A percentile compares a stretch with the other conserved stretches of the same genome.
Evolutionary conservation across 2,329 filamentous ascomycete species (phyloP).

Genomic region (Torrubiella hemipterigena): DNA sequence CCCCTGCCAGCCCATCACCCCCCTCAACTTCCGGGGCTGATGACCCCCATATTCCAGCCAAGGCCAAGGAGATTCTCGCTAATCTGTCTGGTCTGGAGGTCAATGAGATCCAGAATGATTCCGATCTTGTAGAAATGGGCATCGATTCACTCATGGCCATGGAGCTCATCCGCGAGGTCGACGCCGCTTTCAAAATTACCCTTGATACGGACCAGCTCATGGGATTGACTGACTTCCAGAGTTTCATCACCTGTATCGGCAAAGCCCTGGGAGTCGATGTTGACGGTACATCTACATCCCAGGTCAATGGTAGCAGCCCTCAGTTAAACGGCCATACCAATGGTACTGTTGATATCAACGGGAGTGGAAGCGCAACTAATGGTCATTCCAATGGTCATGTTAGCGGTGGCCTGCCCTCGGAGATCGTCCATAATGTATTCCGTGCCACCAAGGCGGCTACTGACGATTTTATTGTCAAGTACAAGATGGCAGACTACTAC

Average conservation of each 20-base stretch:
- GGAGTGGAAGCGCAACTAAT: background rate
- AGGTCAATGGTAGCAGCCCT: background rate
- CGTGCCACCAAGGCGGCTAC: background rate
- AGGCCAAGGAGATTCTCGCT: constrained; percentile 10
- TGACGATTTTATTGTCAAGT: background rate
- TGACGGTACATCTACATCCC: background rate
- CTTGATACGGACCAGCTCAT: background rate
- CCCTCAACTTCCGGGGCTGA: too few relatives aligned
- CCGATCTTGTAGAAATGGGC: constrained; percentile 27
- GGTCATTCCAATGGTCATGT: background rate
- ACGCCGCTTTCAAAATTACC: constrained; percentile 11
- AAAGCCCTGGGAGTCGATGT: background rate
- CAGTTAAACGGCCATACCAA: background rate
- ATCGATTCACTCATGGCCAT: constrained; percentile 39
- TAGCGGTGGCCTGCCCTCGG: background rate
- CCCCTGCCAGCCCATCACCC: too few relatives aligned
- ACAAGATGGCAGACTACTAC: background rate
- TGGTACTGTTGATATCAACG: background rate
- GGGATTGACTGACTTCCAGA: background rate
- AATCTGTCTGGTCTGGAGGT: constrained; percentile 22
- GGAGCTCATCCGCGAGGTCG: constrained; percentile 18
- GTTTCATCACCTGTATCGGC: background rate
- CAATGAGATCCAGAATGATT: constrained; percentile 21
- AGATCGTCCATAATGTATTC: background rate
- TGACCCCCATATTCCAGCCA: background rate